These are phyloP conservation scores for Paecilomyces dactylethromorphus DNA, from an alignment of 2,329 filamentous ascomycete genomes.

Conservation along the genomic window DNA sequence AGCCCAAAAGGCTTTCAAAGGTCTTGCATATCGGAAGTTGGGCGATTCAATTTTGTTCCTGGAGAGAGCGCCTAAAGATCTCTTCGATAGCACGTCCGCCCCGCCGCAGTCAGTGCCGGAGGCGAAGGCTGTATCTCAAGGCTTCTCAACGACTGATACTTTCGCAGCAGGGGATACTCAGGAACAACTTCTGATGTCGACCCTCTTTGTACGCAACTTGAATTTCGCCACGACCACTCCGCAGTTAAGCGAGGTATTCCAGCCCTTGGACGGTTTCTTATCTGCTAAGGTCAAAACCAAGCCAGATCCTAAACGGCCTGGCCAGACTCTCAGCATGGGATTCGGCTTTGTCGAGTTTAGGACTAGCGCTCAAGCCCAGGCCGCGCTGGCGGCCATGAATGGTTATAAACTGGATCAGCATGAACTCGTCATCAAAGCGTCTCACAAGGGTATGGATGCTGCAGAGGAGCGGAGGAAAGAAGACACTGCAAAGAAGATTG, in stretches of 20 bases:
- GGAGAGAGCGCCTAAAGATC: slow-evolving; percentile 81
- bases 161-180: slow-evolving; percentile 35
- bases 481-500: slow-evolving; percentile 74
- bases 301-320: slow-evolving; percentile 81
- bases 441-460: slow-evolving; percentile 79
- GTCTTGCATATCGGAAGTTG: slow-evolving; percentile 81
- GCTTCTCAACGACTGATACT: slow-evolving; percentile 36
- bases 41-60: slow-evolving; percentile 88
- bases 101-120: slow-evolving; percentile 22
- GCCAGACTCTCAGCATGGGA: slow-evolving; percentile 88
- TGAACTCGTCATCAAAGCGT: slow-evolving; percentile 75
- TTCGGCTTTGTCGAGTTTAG: slow-evolving; percentile 93
- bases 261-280: slow-evolving; percentile 77
- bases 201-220: slow-evolving; percentile 87
- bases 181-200: slow-evolving; percentile 56
- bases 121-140: slow-evolving; percentile 28
- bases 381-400: slow-evolving; percentile 79
- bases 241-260: slow-evolving; percentile 69
- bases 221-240: slow-evolving; percentile 83
- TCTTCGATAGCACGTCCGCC: slow-evolving; percentile 52
- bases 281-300: slow-evolving; percentile 90
- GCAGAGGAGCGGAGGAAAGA: slow-evolving; percentile 79
- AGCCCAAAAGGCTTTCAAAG: slow-evolving; percentile 75
- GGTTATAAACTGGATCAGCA: slow-evolving; percentile 82
- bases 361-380: slow-evolving; percentile 68